A percentile compares a stretch with the other conserved stretches of the same genome.
These are phyloP conservation scores for Neckera pumila DNA, from an alignment of 225 moss, liverwort and hornwort species.

Conservation along the genomic window DNA sequence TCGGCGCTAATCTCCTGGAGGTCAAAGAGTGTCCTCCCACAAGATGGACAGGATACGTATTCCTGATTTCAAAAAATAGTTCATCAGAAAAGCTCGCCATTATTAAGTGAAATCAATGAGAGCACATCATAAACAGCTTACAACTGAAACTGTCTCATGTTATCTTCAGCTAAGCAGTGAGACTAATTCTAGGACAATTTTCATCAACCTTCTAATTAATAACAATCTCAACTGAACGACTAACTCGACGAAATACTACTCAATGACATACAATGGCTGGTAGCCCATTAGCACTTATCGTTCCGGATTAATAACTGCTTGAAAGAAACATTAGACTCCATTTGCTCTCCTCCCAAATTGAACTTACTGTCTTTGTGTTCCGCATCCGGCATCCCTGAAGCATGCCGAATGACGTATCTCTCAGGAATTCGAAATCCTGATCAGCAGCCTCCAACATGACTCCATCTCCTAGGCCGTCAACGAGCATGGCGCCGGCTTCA, in stretches of 20 bases:
- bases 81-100: not conserved
- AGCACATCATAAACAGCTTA: not conserved
- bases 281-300: not conserved
- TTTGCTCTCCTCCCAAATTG: not conserved
- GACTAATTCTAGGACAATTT: not conserved
- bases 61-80: conserved; percentile 41
- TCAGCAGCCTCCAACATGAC: conserved; percentile 79
- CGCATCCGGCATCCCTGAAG: conserved; percentile 99
- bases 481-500: conserved; percentile 95
- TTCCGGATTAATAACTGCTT: not conserved
- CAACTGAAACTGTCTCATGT: not conserved
- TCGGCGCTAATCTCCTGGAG: conserved; percentile 97
- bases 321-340: not conserved
- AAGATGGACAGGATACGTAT: conserved; percentile 97
- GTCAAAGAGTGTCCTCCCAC: conserved; percentile 95
- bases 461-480: conserved; percentile 96
- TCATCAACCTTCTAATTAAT: not conserved
- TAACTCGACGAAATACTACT: not conserved
- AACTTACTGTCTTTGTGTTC: conserved; percentile 86
- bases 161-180: not conserved
- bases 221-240: not conserved
- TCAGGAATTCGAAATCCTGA: conserved; percentile 76
- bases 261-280: not conserved
- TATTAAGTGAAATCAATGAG: not conserved
- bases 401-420: conserved; percentile 83